Conservation (phyloP, 305 asterid species). For the Withania somnifera region DNA sequence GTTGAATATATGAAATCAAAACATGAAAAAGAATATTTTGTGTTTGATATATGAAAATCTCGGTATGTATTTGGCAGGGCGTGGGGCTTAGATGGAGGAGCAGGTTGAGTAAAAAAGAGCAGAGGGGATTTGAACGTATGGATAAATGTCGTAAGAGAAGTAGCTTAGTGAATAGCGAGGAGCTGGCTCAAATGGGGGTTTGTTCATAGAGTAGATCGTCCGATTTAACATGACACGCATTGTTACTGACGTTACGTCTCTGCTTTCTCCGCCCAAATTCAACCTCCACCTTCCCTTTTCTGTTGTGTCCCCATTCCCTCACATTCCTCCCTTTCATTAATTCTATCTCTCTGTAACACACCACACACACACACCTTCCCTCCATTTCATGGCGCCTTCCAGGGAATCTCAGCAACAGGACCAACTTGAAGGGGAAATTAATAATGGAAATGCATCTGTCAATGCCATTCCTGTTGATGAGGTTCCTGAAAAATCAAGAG, state of each 20-base stretch:
- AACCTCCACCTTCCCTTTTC: conserved; percentile 23
- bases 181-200: not conserved
- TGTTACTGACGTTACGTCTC: conserved; percentile 48
- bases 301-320: conserved; percentile 7
- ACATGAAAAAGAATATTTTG: too few relatives aligned
- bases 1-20: too few relatives aligned
- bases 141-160: not conserved
- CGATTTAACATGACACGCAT: conserved; percentile 40
- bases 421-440: too few relatives aligned
- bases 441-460: too few relatives aligned
- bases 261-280: conserved; percentile 56
- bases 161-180: not conserved
- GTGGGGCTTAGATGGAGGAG: not conserved
- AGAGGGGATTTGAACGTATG: not conserved
- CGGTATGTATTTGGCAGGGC: too few relatives aligned
- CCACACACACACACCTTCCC: too few relatives aligned
- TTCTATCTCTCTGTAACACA: too few relatives aligned
- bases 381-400: conserved; percentile 33
- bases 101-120: not conserved
- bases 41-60: too few relatives aligned
- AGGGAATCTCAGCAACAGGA: too few relatives aligned
- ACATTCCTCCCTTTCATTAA: conserved; percentile 17
- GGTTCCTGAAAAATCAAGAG: conserved; percentile 31
- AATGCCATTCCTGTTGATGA: too few relatives aligned
- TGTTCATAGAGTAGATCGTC: conserved; percentile 55